Evolutionary conservation across 2,329 filamentous ascomycete species (phyloP).

Genomic region (Thelonectria blattea): DNA sequence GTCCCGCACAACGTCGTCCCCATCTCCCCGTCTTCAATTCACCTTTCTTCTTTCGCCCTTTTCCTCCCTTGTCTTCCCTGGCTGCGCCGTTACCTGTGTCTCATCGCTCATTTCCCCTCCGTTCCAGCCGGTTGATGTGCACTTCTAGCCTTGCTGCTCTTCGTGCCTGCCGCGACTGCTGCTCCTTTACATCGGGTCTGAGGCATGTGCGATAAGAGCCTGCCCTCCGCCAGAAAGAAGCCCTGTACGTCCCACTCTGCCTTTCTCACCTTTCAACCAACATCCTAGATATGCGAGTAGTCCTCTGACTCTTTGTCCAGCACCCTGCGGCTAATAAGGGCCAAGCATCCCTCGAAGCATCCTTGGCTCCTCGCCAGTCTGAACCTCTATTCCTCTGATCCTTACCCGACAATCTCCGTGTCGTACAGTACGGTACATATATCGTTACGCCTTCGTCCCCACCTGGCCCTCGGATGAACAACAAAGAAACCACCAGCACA

Average conservation of each 20-base stretch:
- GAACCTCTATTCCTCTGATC: slow-evolving; percentile 15
- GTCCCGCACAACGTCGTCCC: slow-evolving; percentile 15
- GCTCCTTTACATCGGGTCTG: slow-evolving; percentile 7
- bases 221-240: slow-evolving; percentile 29
- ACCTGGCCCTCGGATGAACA: not conserved
- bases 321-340: slow-evolving; percentile 26
- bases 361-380: slow-evolving; percentile 18
- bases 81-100: too few relatives aligned
- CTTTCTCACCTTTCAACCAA: slow-evolving; percentile 22
- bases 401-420: slow-evolving; percentile 3
- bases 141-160: slow-evolving; percentile 20
- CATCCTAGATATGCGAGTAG: slow-evolving; percentile 1
- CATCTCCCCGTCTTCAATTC: not conserved
- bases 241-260: slow-evolving; percentile 28
- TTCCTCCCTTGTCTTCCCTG: too few relatives aligned
- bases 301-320: slow-evolving; percentile 25
- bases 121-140: not conserved
- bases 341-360: slow-evolving; percentile 13
- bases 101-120: slow-evolving; percentile 12
- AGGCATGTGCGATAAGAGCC: slow-evolving; percentile 34
- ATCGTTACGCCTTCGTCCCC: slow-evolving; percentile 8
- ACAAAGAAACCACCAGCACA: not conserved
- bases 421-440: not conserved
- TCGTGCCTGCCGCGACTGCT: slow-evolving; percentile 21
- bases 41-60: not conserved